These are phyloP conservation scores for Jaltomata sinuosa DNA, from an alignment of 257 asterid genomes.

Conservation along the genomic window DNA sequence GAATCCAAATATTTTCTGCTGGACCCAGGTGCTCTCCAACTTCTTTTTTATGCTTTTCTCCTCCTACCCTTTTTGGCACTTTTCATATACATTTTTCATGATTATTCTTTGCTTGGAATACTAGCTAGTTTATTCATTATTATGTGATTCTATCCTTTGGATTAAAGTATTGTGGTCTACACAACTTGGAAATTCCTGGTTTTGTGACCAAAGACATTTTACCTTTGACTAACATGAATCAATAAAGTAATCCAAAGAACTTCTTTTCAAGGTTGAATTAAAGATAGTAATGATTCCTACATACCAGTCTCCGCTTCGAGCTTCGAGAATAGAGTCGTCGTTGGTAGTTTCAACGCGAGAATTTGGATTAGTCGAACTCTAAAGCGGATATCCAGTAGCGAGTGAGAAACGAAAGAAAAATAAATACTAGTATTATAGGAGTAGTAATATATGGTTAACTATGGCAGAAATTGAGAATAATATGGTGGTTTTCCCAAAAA, in stretches of 20 bases:
- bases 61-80: background rate
- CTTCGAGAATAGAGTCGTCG: background rate
- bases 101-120: conserved; percentile 4
- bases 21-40: background rate
- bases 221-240: background rate
- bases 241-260: background rate
- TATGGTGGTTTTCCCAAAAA: background rate
- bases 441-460: background rate
- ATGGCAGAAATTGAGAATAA: background rate
- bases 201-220: background rate
- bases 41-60: background rate
- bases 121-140: background rate
- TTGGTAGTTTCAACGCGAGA: background rate
- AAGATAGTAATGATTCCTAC: background rate
- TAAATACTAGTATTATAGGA: no score
- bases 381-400: background rate
- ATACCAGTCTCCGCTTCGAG: background rate
- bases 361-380: accelerated
- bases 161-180: background rate
- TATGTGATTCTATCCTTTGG: conserved; percentile 1
- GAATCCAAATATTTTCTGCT: background rate
- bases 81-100: background rate
- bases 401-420: background rate
- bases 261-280: background rate
- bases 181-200: background rate